Base-by-base conservation (phyloP, 2,329 filamentous ascomycete genomes). In the Zopfia rhizophila region DNA sequence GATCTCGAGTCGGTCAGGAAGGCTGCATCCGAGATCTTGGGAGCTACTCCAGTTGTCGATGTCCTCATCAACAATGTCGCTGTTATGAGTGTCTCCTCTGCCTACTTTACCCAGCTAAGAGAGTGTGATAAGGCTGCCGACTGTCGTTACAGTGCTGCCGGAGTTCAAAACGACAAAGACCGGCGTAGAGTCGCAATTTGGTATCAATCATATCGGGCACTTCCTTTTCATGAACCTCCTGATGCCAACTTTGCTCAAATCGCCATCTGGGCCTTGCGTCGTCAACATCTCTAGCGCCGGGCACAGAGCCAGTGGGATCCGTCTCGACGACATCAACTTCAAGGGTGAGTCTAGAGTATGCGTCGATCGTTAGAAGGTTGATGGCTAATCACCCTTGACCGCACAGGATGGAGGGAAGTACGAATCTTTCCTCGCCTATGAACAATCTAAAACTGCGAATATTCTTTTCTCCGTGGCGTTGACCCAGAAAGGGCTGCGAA, bases 161-260 rank as follows among this genome's bases (percentile, higher is more conserved):
- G 12, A 25, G 16, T 41, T 40, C 30, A 54, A 52, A 6, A 39
- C 53, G 2, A 75, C 73, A 2, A 47, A 57, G 18, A 70, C 75
- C n/a, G 73, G 72, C 24, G 73, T 72, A 47, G 74, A 77, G 53
- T 57, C 72, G 17, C 71, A 75, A 28, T 70, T 76, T 39, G 75
- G 69, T 17, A 72, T 66, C 8, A 77, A 77, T 44, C 69, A 76
- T 55, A 45, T 77, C 31, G 75, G 71, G 7, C 75, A 74, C 48
- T 70, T 72, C 2, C 57, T 76, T 0, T 51, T 77, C n/a, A 73
- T 65, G 7, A 69, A 68, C 16, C 57, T 73, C 1, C 57, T 78
- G 1, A 55, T 74, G 5, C 69, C 67, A 5, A 57, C 53, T 0
- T 58, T 77, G 32, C 53, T 65, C 16, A 47, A 61, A 11, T 74